A percentile compares a stretch with the other conserved stretches of the same genome.
Evolutionary conservation across 495 filamentous ascomycete genomes (phyloP).

Genomic region (Penicillium canariense): DNA sequence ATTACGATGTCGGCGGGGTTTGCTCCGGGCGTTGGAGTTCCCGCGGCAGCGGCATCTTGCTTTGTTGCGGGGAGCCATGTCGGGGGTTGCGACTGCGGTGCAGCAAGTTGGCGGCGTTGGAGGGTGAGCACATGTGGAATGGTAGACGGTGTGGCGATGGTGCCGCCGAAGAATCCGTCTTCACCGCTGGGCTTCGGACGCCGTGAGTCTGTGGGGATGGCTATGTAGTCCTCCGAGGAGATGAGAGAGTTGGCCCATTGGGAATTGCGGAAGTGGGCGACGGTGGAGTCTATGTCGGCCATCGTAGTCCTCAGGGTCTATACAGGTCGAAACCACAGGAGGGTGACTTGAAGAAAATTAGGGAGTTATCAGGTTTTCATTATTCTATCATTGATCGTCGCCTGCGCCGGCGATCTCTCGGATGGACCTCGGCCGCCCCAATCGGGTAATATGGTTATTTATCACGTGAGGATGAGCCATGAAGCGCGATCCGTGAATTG

Average conservation of each 20-base stretch:
- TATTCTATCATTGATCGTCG: neutral
- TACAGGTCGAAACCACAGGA: neutral
- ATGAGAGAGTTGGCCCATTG: slow-evolving; percentile 31
- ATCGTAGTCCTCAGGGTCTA: slow-evolving; percentile 7
- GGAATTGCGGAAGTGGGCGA: slow-evolving; percentile 26
- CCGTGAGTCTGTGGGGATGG: slow-evolving; percentile 39
- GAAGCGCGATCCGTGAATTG: neutral
- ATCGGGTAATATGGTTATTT: slow-evolving; percentile 3
- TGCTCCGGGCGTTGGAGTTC: slow-evolving; percentile 20
- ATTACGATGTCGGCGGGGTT: slow-evolving; percentile 39
- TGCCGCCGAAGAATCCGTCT: slow-evolving; percentile 40
- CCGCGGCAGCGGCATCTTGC: slow-evolving; percentile 24
- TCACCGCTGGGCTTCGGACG: slow-evolving; percentile 39
- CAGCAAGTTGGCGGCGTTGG: slow-evolving; percentile 27
- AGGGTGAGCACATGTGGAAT: slow-evolving; percentile 42
- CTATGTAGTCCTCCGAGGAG: slow-evolving; percentile 29
- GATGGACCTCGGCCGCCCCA: slow-evolving; percentile 13
- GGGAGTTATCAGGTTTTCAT: neutral
- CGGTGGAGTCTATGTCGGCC: slow-evolving; percentile 18
- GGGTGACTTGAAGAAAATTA: neutral
- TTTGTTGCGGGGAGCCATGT: slow-evolving; percentile 36
- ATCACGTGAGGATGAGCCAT: slow-evolving; percentile 1
- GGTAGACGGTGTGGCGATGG: slow-evolving; percentile 34
- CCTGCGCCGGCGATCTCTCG: neutral
- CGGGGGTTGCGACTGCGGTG: slow-evolving; percentile 22